Conservation (phyloP, 225 moss, liverwort and hornwort genomes). For the Pseudoscleropodium purum region DNA sequence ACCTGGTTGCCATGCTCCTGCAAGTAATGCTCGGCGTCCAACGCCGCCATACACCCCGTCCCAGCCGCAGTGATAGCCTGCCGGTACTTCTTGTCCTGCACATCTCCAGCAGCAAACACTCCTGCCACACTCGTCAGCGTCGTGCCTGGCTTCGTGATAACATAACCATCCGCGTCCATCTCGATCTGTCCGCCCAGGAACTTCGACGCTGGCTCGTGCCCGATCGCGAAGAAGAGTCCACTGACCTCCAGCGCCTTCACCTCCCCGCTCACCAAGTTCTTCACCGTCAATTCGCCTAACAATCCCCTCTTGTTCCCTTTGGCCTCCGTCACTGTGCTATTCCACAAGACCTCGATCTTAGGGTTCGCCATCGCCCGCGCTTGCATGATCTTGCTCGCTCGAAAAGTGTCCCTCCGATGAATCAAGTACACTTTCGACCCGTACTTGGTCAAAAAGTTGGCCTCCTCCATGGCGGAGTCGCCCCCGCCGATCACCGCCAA, state of each 20-base stretch:
- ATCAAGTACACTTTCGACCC: constrained; percentile 79
- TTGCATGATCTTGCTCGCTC: constrained; percentile 99
- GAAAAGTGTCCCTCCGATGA: constrained; percentile 71
- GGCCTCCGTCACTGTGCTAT: constrained; percentile 70
- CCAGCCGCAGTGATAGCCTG: constrained; percentile 97
- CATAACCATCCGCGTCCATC: constrained; percentile 74
- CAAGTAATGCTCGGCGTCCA: constrained; percentile 90
- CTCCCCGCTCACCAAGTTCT: constrained; percentile 50
- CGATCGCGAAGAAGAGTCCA: constrained; percentile 91
- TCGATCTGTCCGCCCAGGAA: constrained; percentile 69
- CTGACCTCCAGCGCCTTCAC: constrained; percentile 31
- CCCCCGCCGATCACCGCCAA: constrained; percentile 93
- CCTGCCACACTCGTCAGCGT: constrained; percentile 77
- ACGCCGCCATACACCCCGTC: constrained; percentile 90
- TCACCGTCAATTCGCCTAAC: constrained; percentile 57
- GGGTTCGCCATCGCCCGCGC: constrained; percentile 61
- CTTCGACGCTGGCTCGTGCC: constrained; percentile 89
- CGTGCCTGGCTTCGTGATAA: constrained; percentile 73
- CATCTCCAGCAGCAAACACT: constrained; percentile 91
- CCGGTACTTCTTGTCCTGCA: constrained; percentile 91
- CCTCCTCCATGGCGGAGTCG: constrained; percentile 98
- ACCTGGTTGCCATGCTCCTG: constrained; percentile 56
- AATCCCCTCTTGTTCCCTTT: constrained; percentile 52
- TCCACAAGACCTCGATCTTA: constrained; percentile 81
- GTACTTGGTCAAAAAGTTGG: constrained; percentile 85